phyloP scores from a whole-genome alignment of 768 basidiomycete species.

The Pleurotus platypus region DNA sequence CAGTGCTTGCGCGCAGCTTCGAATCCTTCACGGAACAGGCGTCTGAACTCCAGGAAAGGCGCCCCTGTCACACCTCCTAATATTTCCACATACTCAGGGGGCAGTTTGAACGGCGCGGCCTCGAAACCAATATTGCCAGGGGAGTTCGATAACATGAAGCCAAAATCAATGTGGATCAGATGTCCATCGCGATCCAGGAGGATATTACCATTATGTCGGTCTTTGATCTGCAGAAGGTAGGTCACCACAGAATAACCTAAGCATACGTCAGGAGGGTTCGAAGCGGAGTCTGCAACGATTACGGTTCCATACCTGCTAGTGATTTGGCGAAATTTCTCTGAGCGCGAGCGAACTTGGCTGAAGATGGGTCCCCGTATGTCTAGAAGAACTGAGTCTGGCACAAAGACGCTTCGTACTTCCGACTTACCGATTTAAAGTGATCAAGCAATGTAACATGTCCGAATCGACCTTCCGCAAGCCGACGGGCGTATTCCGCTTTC shows the following conservation, averaged over 20 bases:
- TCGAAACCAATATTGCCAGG: conserved; percentile 98
- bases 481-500: conserved; percentile 94
- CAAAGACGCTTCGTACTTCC: not conserved
- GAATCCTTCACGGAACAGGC: conserved; percentile 89
- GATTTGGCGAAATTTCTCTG: conserved; percentile 95
- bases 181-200: conserved; percentile 94
- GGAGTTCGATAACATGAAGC: conserved; percentile 95
- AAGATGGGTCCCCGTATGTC: conserved; percentile 89
- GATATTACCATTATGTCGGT: conserved; percentile 98
- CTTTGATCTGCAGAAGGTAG: conserved; percentile 97
- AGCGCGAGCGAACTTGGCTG: conserved; percentile 84
- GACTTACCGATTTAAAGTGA: conserved; percentile 81
- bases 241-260: conserved; percentile 91
- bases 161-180: conserved; percentile 96
- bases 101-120: conserved; percentile 98
- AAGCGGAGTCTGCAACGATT: not conserved
- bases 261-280: conserved; percentile 4
- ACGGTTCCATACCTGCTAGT: conserved; percentile 56
- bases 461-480: conserved; percentile 74
- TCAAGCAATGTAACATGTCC: conserved; percentile 89
- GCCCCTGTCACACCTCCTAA: conserved; percentile 80
- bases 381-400: conserved; percentile 21
- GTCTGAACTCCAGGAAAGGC: conserved; percentile 80
- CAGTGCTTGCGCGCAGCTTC: conserved; percentile 94
- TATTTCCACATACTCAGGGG: conserved; percentile 93